Evolutionary conservation across 148 eudicot genomes (phyloP), one percentile per base, ranked within the genome.

Genomic region (Heliosperma pusillum): DNA sequence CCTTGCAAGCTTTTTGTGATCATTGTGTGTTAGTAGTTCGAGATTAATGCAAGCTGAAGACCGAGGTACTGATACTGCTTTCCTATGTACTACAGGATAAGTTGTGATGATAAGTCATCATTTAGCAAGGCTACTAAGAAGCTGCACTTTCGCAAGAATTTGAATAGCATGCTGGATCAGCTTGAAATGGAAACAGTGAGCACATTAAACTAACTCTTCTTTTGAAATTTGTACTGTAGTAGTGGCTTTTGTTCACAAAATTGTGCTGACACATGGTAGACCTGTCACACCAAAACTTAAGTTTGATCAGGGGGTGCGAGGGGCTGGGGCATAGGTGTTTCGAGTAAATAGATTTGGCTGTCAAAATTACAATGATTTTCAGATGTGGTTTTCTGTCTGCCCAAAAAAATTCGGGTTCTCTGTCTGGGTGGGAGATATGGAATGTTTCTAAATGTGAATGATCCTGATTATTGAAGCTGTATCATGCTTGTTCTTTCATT

Each of bases 131-230:
- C 82, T 77, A 73, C 75, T 78, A 85, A 77, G 76, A 74, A 75
- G 58, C 66, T 76, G 22, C 40, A 36, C 36, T 69, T 72, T 6
- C 76, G 56, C 76, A 84, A 87, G 74, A 79, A 83, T 75, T 75
- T 82, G 72, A 70, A 78, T 53, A 57, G 57, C 66, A 63, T 82
- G 76, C 77, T 81, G 73, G 71, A 78, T 76, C 86, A 86, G 74
- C 71, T 84, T 72, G 89, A 67, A 22, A 69, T 56, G 62, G 80
- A 81, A 47, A 63, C 45, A 85, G 93, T 91, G 68, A 87, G 89
- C 68, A 62, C 57, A 33, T 61, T n/a, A 57, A 66, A 16, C 33
- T 15, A 10, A 67, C 21, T 77, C 61, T 70, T 71, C 10, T 63
- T 50, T 20, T 25, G 25, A 64, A 1, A 22, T 30, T 59, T 22